Conservation (phyloP, 192 early-diverging fungal genomes). For the Funneliformis geosporum region DNA sequence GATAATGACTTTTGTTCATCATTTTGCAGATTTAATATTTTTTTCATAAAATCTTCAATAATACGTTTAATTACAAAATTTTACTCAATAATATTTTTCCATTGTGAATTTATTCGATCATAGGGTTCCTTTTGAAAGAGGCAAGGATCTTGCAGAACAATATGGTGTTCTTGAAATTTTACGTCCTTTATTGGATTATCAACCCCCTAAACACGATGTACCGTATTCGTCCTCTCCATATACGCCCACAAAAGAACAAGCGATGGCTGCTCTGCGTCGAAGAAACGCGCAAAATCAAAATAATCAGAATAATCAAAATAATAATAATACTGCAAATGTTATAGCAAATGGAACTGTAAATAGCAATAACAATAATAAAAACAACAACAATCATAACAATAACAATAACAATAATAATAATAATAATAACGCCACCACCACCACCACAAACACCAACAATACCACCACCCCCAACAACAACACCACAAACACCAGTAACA, state of each 20-base stretch:
- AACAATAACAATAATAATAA: background rate
- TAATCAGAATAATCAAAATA: no score
- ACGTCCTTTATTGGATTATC: constrained; percentile 79
- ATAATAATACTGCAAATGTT: background rate
- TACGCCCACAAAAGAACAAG: constrained; percentile 53
- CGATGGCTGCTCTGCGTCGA: constrained; percentile 27
- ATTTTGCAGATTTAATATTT: no score
- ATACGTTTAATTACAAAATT: background rate
- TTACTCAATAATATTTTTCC: background rate
- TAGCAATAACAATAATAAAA: background rate
- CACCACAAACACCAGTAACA: no score
- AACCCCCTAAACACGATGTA: constrained; percentile 55
- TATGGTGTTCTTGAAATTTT: constrained; percentile 75
- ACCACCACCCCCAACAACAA: no score
- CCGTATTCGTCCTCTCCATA: constrained; percentile 26
- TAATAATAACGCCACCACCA: background rate
- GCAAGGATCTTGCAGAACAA: constrained; percentile 79
- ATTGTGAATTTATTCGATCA: background rate
- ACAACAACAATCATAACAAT: background rate
- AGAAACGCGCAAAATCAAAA: background rate
- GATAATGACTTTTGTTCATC: no score
- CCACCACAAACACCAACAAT: no score
- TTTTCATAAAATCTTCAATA: background rate
- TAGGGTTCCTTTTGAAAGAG: constrained; percentile 86
- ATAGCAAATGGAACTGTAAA: background rate